These are phyloP conservation scores for Verticillium isaacii DNA, from an alignment of 2,329 filamentous ascomycete genomes.

Conservation along the genomic window DNA sequence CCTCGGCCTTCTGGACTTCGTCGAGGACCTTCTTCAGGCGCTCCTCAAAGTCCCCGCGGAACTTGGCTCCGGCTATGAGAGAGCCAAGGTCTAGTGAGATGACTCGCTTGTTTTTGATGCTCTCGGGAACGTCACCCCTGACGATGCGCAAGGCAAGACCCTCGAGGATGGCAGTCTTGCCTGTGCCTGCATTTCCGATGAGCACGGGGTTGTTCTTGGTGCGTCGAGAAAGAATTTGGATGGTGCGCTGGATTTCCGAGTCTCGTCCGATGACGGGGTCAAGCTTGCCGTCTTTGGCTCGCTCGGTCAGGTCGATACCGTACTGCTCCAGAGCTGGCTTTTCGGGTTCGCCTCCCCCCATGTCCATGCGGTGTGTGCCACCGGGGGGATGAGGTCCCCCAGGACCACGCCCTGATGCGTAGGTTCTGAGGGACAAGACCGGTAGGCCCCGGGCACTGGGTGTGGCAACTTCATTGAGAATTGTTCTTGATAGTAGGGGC, in stretches of 20 bases:
- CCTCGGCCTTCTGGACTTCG: slow-evolving; percentile 85
- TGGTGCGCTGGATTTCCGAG: slow-evolving; percentile 85
- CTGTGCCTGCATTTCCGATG: slow-evolving; percentile 87
- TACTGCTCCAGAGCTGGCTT: slow-evolving; percentile 89
- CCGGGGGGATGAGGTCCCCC: slow-evolving; percentile 76
- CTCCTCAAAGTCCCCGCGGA: slow-evolving; percentile 93
- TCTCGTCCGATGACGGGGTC: slow-evolving; percentile 96
- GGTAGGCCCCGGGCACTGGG: slow-evolving; percentile 28
- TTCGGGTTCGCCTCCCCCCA: slow-evolving; percentile 66
- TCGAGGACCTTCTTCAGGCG: slow-evolving; percentile 84
- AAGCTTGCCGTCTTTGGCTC: slow-evolving; percentile 81
- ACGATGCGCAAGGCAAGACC: slow-evolving; percentile 88
- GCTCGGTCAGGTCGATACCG: slow-evolving; percentile 82
- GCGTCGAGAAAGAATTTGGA: slow-evolving; percentile 84
- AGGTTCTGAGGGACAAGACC: slow-evolving; percentile 39
- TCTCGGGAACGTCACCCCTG: slow-evolving; percentile 88
- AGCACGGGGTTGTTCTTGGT: slow-evolving; percentile 96
- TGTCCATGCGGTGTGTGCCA: slow-evolving; percentile 89
- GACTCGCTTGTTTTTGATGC: slow-evolving; percentile 90
- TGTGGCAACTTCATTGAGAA: slow-evolving; percentile 3
- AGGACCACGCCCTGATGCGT: slow-evolving; percentile 64
- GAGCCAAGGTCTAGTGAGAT: slow-evolving; percentile 84
- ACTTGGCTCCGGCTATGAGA: slow-evolving; percentile 93
- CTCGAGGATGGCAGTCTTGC: slow-evolving; percentile 91
- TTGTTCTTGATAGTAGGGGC: slow-evolving; percentile 6